These are phyloP conservation scores for Kondoa subrosea DNA, from an alignment of 768 basidiomycete genomes.

Conservation along the genomic window DNA sequence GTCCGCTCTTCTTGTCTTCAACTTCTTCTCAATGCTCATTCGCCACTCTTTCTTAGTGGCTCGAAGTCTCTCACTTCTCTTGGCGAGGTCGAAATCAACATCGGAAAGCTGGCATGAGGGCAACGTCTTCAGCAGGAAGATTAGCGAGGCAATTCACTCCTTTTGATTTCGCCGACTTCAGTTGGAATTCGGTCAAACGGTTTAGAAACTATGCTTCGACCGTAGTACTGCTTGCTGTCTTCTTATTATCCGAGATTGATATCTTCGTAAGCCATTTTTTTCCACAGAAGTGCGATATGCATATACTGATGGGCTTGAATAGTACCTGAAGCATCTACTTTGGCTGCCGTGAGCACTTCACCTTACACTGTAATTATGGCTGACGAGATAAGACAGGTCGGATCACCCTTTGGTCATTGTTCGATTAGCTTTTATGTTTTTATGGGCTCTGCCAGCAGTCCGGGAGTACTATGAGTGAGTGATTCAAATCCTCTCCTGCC, in stretches of 20 bases:
- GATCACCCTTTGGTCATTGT: slow-evolving; percentile 69
- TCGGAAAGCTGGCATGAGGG: neutral
- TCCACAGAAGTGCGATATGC: neutral
- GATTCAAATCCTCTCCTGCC: too few species aligned
- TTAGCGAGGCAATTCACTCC: slow-evolving; percentile 3
- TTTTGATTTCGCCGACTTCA: slow-evolving; percentile 9
- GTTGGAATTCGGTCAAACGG: slow-evolving; percentile 8
- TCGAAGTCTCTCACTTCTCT: slow-evolving; percentile 3
- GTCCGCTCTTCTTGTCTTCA: neutral
- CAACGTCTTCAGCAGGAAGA: neutral
- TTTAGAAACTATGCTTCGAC: slow-evolving; percentile 9
- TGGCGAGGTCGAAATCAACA: slow-evolving; percentile 10
- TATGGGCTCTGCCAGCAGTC: slow-evolving; percentile 58
- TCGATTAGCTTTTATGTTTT: slow-evolving; percentile 55
- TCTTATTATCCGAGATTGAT: slow-evolving; percentile 3
- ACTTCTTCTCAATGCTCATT: neutral
- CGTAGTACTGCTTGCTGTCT: slow-evolving; percentile 4
- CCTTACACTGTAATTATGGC: slow-evolving; percentile 57
- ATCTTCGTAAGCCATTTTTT: neutral
- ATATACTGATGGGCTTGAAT: neutral
- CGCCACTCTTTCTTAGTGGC: neutral
- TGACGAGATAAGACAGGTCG: slow-evolving; percentile 26
- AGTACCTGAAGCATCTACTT: slow-evolving; percentile 8
- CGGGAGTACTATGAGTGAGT: slow-evolving; percentile 70
- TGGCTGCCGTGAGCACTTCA: slow-evolving; percentile 4